Conservation (phyloP, 2,329 filamentous ascomycete genomes). For the Graphilbum ipis-grandicollis region DNA sequence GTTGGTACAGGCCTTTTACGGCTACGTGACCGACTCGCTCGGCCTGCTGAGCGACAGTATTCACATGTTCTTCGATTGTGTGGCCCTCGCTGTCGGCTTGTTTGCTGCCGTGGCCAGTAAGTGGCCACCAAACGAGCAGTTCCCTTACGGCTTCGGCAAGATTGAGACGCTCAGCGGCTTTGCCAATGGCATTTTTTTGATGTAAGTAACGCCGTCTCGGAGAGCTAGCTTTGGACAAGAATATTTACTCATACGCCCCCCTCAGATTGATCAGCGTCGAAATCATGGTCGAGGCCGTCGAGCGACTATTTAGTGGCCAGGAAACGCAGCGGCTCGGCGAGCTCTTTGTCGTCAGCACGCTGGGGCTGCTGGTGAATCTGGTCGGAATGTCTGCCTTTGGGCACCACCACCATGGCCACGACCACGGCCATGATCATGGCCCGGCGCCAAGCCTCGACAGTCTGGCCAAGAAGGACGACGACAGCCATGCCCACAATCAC, state of each 20-base stretch:
- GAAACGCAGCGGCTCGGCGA: conserved; percentile 74
- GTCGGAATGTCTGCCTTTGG: conserved; percentile 80
- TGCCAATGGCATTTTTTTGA: conserved; percentile 85
- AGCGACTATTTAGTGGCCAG: conserved; percentile 67
- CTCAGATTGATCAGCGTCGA: conserved; percentile 84
- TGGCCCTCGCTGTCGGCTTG: conserved; percentile 77
- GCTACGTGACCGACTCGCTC: conserved; percentile 80
- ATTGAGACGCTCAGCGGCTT: conserved; percentile 93
- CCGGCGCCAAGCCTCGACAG: conserved; percentile 20
- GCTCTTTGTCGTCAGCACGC: conserved; percentile 70
- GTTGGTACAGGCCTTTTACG: conserved; percentile 86
- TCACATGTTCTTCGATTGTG: conserved; percentile 98
- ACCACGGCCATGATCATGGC: conserved; percentile 13
- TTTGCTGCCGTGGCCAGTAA: conserved; percentile 91
- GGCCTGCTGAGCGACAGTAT: conserved; percentile 95
- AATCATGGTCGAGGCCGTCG: conserved; percentile 87
- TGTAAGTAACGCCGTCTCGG: conserved; percentile 36
- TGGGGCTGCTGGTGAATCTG: conserved; percentile 79
- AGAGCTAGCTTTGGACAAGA: no score
- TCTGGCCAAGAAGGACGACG: conserved; percentile 7
- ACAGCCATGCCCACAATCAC: conserved; percentile 11
- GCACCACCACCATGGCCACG: conserved; percentile 35
- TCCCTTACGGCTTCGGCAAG: conserved; percentile 92
- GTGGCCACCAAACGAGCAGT: conserved; percentile 77
- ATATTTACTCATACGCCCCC: no score